These are phyloP conservation scores for Cyberlindnera mycetangii DNA, from an alignment of 805 yeast genomes.

Conservation along the genomic window DNA sequence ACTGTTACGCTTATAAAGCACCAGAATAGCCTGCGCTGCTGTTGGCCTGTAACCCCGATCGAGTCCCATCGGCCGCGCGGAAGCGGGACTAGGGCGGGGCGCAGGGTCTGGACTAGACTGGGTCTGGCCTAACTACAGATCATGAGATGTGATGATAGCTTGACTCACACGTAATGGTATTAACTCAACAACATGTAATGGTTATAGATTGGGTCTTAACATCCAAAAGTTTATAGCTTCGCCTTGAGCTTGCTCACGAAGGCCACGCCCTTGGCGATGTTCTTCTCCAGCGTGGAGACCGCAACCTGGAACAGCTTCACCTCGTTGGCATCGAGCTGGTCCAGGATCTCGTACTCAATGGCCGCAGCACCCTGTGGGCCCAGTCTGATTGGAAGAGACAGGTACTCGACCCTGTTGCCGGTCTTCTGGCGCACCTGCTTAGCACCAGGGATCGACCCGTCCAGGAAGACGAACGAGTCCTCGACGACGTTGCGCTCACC, in stretches of 20 bases:
- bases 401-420: slow-evolving; percentile 36
- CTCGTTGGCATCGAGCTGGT: slow-evolving; percentile 49
- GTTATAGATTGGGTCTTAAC: too few species aligned
- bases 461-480: slow-evolving; percentile 51
- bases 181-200: too few species aligned
- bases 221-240: slow-evolving; percentile 19
- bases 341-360: slow-evolving; percentile 52
- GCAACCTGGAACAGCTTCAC: slow-evolving; percentile 53
- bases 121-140: too few species aligned
- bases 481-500: slow-evolving; percentile 38
- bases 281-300: slow-evolving; percentile 49
- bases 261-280: slow-evolving; percentile 56
- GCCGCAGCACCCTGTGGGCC: slow-evolving; percentile 52
- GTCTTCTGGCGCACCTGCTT: slow-evolving; percentile 23
- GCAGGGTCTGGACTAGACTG: too few species aligned
- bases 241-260: slow-evolving; percentile 35
- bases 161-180: too few species aligned
- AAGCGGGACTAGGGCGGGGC: too few species aligned
- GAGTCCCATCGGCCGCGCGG: background rate
- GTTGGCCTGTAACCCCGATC: background rate
- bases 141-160: too few species aligned
- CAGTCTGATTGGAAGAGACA: slow-evolving; percentile 62
- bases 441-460: slow-evolving; percentile 30
- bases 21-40: too few species aligned
- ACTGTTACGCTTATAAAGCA: too few species aligned